Conservation (phyloP, 495 filamentous ascomycete species). For the Lasiosphaeris hirsuta region DNA sequence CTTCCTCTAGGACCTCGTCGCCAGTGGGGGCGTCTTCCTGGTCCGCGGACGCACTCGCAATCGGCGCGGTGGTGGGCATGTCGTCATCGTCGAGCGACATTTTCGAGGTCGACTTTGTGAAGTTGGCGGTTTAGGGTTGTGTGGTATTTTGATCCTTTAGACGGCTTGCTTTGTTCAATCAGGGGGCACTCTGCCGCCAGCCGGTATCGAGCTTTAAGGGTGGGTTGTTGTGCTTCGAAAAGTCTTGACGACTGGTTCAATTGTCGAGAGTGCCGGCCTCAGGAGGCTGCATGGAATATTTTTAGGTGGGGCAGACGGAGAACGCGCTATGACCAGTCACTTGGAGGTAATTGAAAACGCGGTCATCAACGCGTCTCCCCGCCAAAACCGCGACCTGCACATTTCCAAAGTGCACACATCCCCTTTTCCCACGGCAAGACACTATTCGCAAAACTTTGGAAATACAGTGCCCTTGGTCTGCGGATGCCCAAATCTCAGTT, state of each 20-base stretch:
- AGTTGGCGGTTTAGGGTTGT: no score
- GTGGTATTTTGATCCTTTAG: no score
- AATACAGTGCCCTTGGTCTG: not conserved
- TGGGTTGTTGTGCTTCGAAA: no score
- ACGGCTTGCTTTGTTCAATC: no score
- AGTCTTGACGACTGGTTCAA: no score
- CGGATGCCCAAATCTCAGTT: not conserved
- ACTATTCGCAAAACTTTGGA: not conserved
- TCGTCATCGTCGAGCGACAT: slow-evolving; percentile 49
- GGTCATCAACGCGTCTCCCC: slow-evolving; percentile 31
- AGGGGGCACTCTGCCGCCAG: no score
- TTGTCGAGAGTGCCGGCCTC: no score
- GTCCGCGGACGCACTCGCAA: slow-evolving; percentile 3
- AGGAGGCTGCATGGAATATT: no score
- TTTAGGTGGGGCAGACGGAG: slow-evolving; percentile 6
- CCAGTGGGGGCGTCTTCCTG: slow-evolving; percentile 26
- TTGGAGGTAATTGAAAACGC: slow-evolving; percentile 31
- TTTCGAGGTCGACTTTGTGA: no score
- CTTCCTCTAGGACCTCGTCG: slow-evolving; percentile 64
- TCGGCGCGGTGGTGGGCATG: slow-evolving; percentile 23
- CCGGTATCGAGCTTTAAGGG: no score
- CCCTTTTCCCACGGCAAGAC: not conserved
- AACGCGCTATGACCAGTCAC: not conserved
- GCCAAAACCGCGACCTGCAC: not conserved
- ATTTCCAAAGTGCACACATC: not conserved